Conservation (phyloP, 2,329 filamentous ascomycete genomes). For the Aureobasidium leucospermi region DNA sequence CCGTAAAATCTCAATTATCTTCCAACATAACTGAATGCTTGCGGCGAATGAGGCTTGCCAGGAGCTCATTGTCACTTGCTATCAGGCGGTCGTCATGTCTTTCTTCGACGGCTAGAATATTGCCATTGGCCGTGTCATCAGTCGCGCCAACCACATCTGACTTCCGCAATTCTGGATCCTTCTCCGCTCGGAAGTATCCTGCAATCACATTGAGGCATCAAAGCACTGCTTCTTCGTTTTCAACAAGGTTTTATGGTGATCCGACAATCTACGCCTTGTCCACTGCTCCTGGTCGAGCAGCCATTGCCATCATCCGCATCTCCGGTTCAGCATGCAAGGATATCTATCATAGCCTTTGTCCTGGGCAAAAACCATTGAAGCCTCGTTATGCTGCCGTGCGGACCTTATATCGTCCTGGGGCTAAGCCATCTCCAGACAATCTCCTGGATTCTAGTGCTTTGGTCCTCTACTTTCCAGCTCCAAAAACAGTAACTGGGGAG, state of each 20-base stretch:
- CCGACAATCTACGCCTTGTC: constrained; percentile 86
- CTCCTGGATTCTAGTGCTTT: constrained; percentile 71
- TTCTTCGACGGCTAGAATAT: background rate
- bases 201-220: background rate
- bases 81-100: constrained; percentile 2
- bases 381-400: constrained; percentile 64
- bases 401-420: constrained; percentile 57
- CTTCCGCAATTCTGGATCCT: background rate
- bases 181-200: background rate
- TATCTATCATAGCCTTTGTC: constrained; percentile 60
- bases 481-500: constrained; percentile 82
- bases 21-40: background rate
- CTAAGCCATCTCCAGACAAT: constrained; percentile 32
- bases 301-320: constrained; percentile 82
- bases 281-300: constrained; percentile 75
- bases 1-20: background rate
- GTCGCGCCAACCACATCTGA: background rate
- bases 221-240: background rate
- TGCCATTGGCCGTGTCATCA: background rate
- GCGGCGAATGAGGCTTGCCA: constrained; percentile 8
- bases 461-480: constrained; percentile 73
- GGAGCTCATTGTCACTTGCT: constrained; percentile 10
- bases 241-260: constrained; percentile 5
- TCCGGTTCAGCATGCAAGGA: constrained; percentile 69
- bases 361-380: constrained; percentile 45